Evolutionary conservation across 139 green algal genomes (phyloP).

Genomic region (Yamagishiella unicocca): DNA sequence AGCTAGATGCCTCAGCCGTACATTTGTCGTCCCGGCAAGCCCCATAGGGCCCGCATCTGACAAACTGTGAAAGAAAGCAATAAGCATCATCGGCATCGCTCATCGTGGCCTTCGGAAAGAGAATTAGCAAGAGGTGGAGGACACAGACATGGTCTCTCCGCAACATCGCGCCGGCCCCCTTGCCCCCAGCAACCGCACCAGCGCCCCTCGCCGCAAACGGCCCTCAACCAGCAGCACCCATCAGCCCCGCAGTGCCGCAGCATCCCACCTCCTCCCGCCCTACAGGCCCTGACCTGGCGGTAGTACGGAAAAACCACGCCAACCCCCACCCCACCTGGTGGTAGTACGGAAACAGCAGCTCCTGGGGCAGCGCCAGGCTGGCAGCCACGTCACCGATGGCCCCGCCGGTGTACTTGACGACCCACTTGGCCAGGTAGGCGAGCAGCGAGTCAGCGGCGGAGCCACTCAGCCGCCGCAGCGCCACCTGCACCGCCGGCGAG

Average conservation of each 20-base stretch:
- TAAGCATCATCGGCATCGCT: constrained; percentile 30
- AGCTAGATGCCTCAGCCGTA: constrained; percentile 21
- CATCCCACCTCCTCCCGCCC: not conserved
- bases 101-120: not conserved
- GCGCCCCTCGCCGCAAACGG: no score
- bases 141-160: not conserved
- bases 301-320: no score
- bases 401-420: constrained; percentile 49
- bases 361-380: constrained; percentile 37
- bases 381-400: constrained; percentile 28
- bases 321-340: constrained; percentile 50
- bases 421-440: constrained; percentile 64
- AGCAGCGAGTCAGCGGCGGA: constrained; percentile 56
- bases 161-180: no score
- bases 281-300: no score
- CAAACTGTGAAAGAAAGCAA: constrained; percentile 53
- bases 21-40: constrained; percentile 22
- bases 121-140: no score
- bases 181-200: no score
- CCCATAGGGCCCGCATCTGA: constrained; percentile 17
- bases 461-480: constrained; percentile 47
- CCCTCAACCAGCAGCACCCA: not conserved
- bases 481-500: constrained; percentile 49
- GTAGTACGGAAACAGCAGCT: constrained; percentile 55
- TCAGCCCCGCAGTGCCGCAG: not conserved